phyloP scores from a whole-genome alignment of 2,329 filamentous ascomycete species.

The Leptosphaerulina australis region DNA sequence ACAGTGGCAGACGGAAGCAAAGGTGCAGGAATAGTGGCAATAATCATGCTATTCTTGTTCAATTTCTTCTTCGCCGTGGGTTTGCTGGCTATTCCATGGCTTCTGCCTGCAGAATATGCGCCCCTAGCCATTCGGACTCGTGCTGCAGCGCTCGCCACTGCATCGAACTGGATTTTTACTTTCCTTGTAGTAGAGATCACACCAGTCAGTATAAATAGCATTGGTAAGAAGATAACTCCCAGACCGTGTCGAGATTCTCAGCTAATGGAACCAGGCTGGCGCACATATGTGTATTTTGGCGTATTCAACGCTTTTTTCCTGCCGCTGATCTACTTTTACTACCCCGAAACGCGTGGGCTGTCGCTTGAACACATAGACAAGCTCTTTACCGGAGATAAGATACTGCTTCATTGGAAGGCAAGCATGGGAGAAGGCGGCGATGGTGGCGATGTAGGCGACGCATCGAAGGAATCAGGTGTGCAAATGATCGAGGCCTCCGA shows the following conservation, averaged over 20 bases:
- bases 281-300: neutral
- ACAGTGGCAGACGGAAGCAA: constrained; percentile 1
- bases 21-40: constrained; percentile 50
- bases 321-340: constrained; percentile 51
- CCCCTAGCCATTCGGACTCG: constrained; percentile 38
- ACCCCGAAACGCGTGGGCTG: constrained; percentile 76
- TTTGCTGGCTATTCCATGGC: constrained; percentile 12
- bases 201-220: constrained; percentile 6
- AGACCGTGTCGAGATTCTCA: constrained; percentile 49
- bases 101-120: constrained; percentile 52
- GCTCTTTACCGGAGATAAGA: constrained; percentile 77
- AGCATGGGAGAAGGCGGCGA: constrained; percentile 8
- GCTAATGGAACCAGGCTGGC: neutral
- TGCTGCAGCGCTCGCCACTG: constrained; percentile 15
- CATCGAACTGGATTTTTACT: constrained; percentile 14
- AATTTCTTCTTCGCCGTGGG: constrained; percentile 38
- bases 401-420: constrained; percentile 8
- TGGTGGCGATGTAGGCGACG: neutral
- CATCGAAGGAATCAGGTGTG: neutral
- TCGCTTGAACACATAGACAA: constrained; percentile 79
- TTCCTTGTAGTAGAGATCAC: constrained; percentile 19
- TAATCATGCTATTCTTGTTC: constrained; percentile 53
- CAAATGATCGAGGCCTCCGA: neutral
- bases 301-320: constrained; percentile 26
- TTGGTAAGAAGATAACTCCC: constrained; percentile 41